These are phyloP conservation scores for Lactarius trivialis DNA, from an alignment of 768 basidiomycete species.

Conservation along the genomic window DNA sequence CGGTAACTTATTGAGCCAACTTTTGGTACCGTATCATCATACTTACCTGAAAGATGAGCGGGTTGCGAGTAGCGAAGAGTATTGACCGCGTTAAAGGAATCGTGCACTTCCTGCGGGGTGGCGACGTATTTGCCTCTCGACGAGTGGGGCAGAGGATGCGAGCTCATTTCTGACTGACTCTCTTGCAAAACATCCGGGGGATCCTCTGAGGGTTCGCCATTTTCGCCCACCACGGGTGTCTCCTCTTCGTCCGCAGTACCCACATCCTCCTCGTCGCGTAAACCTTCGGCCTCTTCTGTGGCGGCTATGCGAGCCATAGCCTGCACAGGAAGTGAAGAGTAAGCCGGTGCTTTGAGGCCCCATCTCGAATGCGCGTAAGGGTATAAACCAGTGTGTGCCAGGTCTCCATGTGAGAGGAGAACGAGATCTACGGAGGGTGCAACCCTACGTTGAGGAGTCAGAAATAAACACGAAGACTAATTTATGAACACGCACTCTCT, in stretches of 20 bases:
- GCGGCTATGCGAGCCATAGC: conserved; percentile 92
- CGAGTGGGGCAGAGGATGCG: conserved; percentile 16
- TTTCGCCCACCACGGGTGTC: neutral
- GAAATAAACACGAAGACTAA: neutral
- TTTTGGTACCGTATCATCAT: too few species aligned
- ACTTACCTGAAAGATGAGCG: conserved; percentile 81
- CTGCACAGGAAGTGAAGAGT: conserved; percentile 91
- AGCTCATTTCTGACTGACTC: conserved; percentile 26
- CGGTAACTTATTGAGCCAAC: neutral
- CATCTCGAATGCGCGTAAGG: conserved; percentile 86
- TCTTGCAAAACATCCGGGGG: conserved; percentile 28
- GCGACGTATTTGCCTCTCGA: conserved; percentile 58
- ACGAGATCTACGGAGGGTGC: conserved; percentile 85
- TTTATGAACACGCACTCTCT: conserved; percentile 50
- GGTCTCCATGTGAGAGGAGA: conserved; percentile 88
- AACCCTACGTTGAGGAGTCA: conserved; percentile 39
- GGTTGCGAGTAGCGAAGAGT: conserved; percentile 94
- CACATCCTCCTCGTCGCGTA: conserved; percentile 69
- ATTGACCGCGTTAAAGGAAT: conserved; percentile 88
- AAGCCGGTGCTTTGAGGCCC: conserved; percentile 85
- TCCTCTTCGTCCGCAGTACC: conserved; percentile 19
- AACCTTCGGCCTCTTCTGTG: conserved; percentile 78
- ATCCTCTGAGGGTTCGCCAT: conserved; percentile 25
- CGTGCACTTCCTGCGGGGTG: conserved; percentile 78
- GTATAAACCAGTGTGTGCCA: conserved; percentile 85